Evolutionary conservation across 441 rosid genomes (phyloP).

Genomic region (Erodium moschatum): DNA sequence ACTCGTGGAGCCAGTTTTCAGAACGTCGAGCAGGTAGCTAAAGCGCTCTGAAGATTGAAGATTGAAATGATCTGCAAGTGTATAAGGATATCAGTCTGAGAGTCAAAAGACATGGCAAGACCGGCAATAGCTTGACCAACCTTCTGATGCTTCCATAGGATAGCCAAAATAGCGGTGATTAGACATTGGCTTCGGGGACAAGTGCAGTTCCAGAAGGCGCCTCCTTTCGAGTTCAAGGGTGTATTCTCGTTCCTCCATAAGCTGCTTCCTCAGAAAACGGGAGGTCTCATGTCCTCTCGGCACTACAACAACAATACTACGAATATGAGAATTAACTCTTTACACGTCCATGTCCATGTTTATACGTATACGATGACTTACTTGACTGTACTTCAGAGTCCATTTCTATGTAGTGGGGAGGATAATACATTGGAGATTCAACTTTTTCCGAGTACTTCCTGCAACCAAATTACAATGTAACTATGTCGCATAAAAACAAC

Average conservation of each 20-base stretch:
- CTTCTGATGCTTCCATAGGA: conserved; percentile 35
- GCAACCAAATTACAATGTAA: conserved; percentile 14
- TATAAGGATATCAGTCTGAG: neutral
- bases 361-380: conserved; percentile 17
- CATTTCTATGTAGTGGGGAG: conserved; percentile 34
- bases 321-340: no score
- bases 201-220: conserved; percentile 31
- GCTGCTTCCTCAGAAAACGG: conserved; percentile 40
- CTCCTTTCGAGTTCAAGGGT: conserved; percentile 37
- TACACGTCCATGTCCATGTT: no score
- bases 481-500: neutral
- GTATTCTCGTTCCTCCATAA: conserved; percentile 40
- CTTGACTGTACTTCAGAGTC: conserved; percentile 48
- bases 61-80: conserved; percentile 25
- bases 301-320: conserved; percentile 24
- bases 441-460: conserved; percentile 50
- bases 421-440: conserved; percentile 32
- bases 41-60: conserved; percentile 32
- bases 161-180: conserved; percentile 26
- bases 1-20: conserved; percentile 27
- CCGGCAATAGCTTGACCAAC: conserved; percentile 16
- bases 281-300: conserved; percentile 40
- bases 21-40: conserved; percentile 31
- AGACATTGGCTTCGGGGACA: conserved; percentile 24
- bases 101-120: no score